Evolutionary conservation across 164 flowering plant genomes (phyloP), one percentile per base, ranked within the genome.

Genomic region (Berberis vulgaris): DNA sequence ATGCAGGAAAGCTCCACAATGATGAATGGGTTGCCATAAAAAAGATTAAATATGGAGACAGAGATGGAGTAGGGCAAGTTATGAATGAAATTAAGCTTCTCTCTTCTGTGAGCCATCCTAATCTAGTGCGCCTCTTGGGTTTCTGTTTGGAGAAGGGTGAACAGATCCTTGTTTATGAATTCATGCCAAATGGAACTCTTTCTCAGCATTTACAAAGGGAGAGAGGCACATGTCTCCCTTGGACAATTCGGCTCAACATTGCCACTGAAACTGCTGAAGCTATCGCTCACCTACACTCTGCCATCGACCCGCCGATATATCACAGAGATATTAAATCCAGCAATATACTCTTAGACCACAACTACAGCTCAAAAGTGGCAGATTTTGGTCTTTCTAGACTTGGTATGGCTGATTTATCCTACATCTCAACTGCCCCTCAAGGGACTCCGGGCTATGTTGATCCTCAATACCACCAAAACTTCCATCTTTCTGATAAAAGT

Each of bases 371-470:
- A 5, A 90, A 88, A 69, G 87, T 90, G 1, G 92, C 97, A 2
- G 97, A 90, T 77, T 90, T 90, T 58, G 97, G 97, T 1, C 83
- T 90, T 2, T 90, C 95, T 0, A 78, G 95, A 41, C 65, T 86
- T 10, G 95, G 91, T 1, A 61, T 64, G 71, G 47, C 67, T 0
- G 92, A 83, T 52, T 55, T 66, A 1, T 90, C 97, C 41, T 90
- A 90, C 54, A 81, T 90, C 40, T 90, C 95, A 6, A 90, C 97
- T 0, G 86, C 91, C 12, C 97, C 97, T 0, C 97, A 88, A 63
- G 0, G 98, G 0, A 93, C 98, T 45, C 98, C 98, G 1, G 98
- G 97, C 1, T 93, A 93, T 59, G 70, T 93, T 1, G 98, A 93
- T 60, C 98, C 98, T 59, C 87, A 90, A 67, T 93, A 93, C 69